Conservation (phyloP, 805 yeast genomes). For the Candida berthetii region DNA sequence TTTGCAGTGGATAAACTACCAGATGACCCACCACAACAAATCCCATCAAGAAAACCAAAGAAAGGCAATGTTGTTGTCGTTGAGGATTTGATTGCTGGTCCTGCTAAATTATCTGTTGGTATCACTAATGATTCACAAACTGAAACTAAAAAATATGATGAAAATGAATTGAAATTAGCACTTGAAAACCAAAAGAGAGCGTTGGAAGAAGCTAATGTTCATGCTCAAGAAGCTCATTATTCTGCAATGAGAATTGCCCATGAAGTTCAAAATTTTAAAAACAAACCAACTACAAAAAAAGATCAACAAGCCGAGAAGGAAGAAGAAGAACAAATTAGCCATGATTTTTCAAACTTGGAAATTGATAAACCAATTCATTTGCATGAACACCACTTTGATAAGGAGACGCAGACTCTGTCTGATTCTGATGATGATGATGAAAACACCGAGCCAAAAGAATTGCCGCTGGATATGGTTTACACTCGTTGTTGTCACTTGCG, state of each 20-base stretch:
- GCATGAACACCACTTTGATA: slow-evolving; percentile 49
- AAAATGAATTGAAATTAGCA: slow-evolving; percentile 46
- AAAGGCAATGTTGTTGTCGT: slow-evolving; percentile 73
- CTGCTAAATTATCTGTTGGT: slow-evolving; percentile 62
- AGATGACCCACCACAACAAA: slow-evolving; percentile 89
- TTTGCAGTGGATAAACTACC: slow-evolving; percentile 72
- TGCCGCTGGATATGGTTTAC: slow-evolving; percentile 60
- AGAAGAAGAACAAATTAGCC: slow-evolving; percentile 11
- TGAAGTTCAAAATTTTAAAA: slow-evolving; percentile 48
- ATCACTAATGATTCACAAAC: slow-evolving; percentile 42
- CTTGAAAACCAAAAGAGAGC: slow-evolving; percentile 52
- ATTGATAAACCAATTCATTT: slow-evolving; percentile 70
- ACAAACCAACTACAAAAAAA: slow-evolving; percentile 6
- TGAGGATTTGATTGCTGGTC: slow-evolving; percentile 57
- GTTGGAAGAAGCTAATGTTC: slow-evolving; percentile 56
- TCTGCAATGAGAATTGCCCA: slow-evolving; percentile 65
- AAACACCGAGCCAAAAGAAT: slow-evolving; percentile 12
- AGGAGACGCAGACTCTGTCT: no score
- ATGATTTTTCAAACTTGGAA: slow-evolving; percentile 28
- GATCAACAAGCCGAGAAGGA: slow-evolving; percentile 16
- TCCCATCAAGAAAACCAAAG: slow-evolving; percentile 80
- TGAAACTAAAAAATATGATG: slow-evolving; percentile 15
- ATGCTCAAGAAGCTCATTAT: slow-evolving; percentile 70
- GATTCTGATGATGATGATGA: slow-evolving; percentile 15
- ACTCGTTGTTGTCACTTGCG: slow-evolving; percentile 91